Percentiles rank a stretch among this genome's conserved stretches.
phyloP scores from a whole-genome alignment of 148 eudicot species.

The Tetragonia tetragonoides region DNA sequence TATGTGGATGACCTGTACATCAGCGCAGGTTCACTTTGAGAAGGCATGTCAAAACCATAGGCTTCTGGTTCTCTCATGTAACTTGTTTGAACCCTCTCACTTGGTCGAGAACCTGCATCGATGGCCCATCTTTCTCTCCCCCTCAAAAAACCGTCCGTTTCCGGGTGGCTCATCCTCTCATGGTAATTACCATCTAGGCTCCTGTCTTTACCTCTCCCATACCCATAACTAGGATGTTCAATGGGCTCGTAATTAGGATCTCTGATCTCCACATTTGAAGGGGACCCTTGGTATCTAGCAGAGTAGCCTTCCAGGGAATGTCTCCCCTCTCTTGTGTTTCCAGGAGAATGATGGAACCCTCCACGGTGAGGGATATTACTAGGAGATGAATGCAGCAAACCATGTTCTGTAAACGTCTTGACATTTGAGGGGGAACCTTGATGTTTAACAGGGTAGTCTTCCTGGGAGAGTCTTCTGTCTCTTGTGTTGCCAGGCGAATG shows the following conservation, averaged over 20 bases:
- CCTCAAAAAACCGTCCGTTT: slow-evolving; percentile 17
- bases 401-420: slow-evolving; percentile 13
- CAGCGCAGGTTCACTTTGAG: slow-evolving; percentile 21
- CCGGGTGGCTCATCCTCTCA: slow-evolving; percentile 1
- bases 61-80: slow-evolving; percentile 19
- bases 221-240: neutral
- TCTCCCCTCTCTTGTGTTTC: slow-evolving; percentile 5
- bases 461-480: slow-evolving; percentile 14
- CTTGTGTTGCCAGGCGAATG: slow-evolving; percentile 23
- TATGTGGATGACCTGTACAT: slow-evolving; percentile 19
- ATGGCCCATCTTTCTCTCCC: slow-evolving; percentile 9
- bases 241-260: slow-evolving; percentile 15
- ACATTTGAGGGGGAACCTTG: slow-evolving; percentile 16
- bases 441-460: slow-evolving; percentile 6
- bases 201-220: slow-evolving; percentile 14
- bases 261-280: slow-evolving; percentile 19
- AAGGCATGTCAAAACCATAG: slow-evolving; percentile 24
- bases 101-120: slow-evolving; percentile 1
- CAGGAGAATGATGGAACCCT: slow-evolving; percentile 26
- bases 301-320: slow-evolving; percentile 11
- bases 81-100: slow-evolving; percentile 13
- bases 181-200: neutral
- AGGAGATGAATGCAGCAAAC: slow-evolving; percentile 17
- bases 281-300: slow-evolving; percentile 7
- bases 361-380: slow-evolving; percentile 8